These are phyloP conservation scores for Fusarium hostae DNA, from an alignment of 2,329 filamentous ascomycete species.

Conservation along the genomic window DNA sequence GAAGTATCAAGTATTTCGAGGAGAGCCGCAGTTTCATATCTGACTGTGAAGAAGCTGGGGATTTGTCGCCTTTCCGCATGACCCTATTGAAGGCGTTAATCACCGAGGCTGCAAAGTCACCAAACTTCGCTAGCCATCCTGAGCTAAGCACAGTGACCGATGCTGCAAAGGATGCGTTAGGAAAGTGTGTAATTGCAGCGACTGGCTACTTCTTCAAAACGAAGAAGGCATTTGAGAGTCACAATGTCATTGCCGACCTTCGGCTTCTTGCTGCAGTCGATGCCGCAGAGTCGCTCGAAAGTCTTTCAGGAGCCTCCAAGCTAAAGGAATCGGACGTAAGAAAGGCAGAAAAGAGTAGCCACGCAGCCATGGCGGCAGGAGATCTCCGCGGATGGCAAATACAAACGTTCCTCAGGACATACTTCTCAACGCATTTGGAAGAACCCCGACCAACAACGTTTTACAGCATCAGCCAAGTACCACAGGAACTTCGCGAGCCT, in stretches of 20 bases:
- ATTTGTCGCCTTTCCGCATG: conserved; percentile 48
- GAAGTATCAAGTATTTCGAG: conserved; percentile 55
- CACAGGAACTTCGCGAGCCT: conserved; percentile 45
- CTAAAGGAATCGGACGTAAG: conserved; percentile 48
- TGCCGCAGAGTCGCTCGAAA: conserved; percentile 43
- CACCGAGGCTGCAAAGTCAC: conserved; percentile 44
- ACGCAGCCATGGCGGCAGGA: conserved; percentile 49
- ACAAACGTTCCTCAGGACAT: conserved; percentile 55
- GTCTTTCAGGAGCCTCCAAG: conserved; percentile 35
- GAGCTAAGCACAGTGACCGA: conserved; percentile 40
- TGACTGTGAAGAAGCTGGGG: conserved; percentile 36
- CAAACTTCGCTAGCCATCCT: conserved; percentile 41
- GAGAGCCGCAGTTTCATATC: conserved; percentile 44
- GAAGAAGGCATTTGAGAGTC: conserved; percentile 45
- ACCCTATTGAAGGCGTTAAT: conserved; percentile 52
- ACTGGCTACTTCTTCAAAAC: conserved; percentile 45
- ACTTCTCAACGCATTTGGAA: conserved; percentile 49
- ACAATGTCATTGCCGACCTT: conserved; percentile 39
- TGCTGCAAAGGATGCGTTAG: conserved; percentile 44
- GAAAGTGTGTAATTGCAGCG: conserved; percentile 42
- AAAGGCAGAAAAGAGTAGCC: conserved; percentile 52
- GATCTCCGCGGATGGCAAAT: conserved; percentile 59
- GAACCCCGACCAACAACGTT: conserved; percentile 50
- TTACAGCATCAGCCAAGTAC: conserved; percentile 44
- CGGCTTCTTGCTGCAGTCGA: conserved; percentile 50